Evolutionary conservation across 108 stramenopile genomes (phyloP).

Genomic region (Cyclotella baltica): DNA sequence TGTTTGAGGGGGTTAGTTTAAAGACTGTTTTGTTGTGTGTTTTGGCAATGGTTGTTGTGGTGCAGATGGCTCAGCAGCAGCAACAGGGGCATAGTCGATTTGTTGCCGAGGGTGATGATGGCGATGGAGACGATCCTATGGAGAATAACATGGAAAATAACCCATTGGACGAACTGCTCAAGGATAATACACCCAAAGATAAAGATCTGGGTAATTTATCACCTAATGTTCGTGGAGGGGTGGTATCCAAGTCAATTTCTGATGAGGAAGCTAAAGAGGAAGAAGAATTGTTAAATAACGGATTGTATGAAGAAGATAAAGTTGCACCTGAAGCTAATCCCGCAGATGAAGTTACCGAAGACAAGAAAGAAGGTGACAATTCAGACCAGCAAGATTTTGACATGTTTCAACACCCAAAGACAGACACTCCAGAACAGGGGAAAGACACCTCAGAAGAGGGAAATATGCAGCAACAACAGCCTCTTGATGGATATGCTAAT

Average conservation of each 20-base stretch:
- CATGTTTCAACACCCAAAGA: not conserved
- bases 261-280: not conserved
- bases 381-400: not conserved
- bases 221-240: conserved; percentile 7
- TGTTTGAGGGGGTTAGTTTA: conserved; percentile 25
- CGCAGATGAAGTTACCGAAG: not conserved
- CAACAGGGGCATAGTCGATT: too few species aligned
- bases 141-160: not conserved
- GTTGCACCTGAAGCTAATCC: not conserved
- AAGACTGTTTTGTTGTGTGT: conserved; percentile 47
- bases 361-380: not conserved
- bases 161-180: not conserved
- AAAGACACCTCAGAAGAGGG: not conserved
- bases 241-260: not conserved
- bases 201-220: not conserved
- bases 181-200: too few species aligned
- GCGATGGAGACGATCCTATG: not conserved
- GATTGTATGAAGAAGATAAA: not conserved
- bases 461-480: conserved; percentile 11
- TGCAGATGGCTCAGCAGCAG: conserved; percentile 13
- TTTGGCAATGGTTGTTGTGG: conserved; percentile 25
- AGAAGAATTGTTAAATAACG: not conserved
- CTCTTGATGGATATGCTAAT: not conserved
- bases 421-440: not conserved
- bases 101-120: not conserved